These are phyloP conservation scores for Aureobasidium pullulans DNA, from an alignment of 2,329 filamentous ascomycete genomes.

Conservation along the genomic window DNA sequence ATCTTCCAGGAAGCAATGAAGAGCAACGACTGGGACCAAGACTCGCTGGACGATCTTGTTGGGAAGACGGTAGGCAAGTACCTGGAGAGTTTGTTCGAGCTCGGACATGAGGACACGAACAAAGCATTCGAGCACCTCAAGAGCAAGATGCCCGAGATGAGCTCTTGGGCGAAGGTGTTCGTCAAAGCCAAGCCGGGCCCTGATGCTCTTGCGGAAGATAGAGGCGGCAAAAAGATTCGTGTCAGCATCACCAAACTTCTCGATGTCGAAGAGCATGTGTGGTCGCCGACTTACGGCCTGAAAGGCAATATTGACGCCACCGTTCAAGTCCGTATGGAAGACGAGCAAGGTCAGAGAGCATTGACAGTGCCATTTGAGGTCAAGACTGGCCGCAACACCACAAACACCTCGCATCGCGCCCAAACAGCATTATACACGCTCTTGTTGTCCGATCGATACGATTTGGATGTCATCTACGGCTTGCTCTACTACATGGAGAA, in stretches of 20 bases:
- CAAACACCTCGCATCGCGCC: constrained; percentile 74
- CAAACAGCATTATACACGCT: constrained; percentile 94
- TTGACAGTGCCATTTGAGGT: constrained; percentile 90
- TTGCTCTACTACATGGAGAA: constrained; percentile 93
- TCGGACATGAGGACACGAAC: constrained; percentile 60
- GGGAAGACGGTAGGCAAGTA: constrained; percentile 65
- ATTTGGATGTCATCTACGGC: constrained; percentile 83
- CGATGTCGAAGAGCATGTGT: constrained; percentile 95
- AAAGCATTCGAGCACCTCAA: constrained; percentile 72
- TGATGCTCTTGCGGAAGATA: constrained; percentile 69
- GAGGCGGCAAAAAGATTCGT: constrained; percentile 65
- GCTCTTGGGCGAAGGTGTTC: constrained; percentile 77
- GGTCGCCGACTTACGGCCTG: constrained; percentile 94
- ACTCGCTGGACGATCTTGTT: constrained; percentile 60
- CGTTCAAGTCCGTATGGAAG: constrained; percentile 75
- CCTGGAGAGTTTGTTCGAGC: constrained; percentile 82
- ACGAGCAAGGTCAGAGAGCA: constrained; percentile 56
- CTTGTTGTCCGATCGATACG: constrained; percentile 86
- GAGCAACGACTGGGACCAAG: constrained; percentile 69
- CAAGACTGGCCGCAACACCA: constrained; percentile 80
- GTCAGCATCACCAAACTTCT: constrained; percentile 90
- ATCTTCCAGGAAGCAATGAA: constrained; percentile 88
- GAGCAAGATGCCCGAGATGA: constrained; percentile 75
- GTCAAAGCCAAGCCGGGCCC: constrained; percentile 61
- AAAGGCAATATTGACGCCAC: constrained; percentile 98